Percentiles rank a stretch among this genome's conserved stretches.
phyloP scores from a whole-genome alignment of 371 early-diverging fungal species.

The Lichtheimia ornata region DNA sequence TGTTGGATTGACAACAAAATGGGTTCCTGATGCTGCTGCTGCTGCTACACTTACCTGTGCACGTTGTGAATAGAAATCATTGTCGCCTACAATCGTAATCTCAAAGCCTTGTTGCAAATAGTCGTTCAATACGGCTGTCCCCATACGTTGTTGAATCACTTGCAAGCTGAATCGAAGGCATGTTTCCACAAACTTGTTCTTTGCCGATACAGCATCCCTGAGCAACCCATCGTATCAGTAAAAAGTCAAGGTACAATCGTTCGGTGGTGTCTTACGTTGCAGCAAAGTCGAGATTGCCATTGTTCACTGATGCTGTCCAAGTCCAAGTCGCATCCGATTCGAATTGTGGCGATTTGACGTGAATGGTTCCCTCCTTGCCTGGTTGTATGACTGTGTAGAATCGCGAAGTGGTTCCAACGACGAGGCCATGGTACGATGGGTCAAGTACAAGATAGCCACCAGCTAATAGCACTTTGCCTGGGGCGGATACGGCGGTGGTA shows the following conservation, averaged over 20 bases:
- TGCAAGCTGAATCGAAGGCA: slow-evolving; percentile 32
- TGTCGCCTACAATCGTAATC: slow-evolving; percentile 82
- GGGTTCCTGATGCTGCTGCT: slow-evolving; percentile 18
- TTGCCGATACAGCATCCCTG: slow-evolving; percentile 15
- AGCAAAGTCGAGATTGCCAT: slow-evolving; percentile 16
- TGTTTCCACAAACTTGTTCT: slow-evolving; percentile 44
- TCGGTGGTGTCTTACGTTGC: slow-evolving; percentile 17
- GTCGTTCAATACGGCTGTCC: background rate
- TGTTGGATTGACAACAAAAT: slow-evolving; percentile 16
- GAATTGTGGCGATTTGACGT: slow-evolving; percentile 75
- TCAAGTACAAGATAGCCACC: slow-evolving; percentile 97
- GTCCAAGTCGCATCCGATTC: slow-evolving; percentile 57
- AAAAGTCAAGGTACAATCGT: no score
- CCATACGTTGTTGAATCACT: slow-evolving; percentile 33
- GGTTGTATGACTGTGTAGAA: slow-evolving; percentile 74
- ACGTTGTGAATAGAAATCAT: slow-evolving; percentile 95
- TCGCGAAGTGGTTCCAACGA: slow-evolving; percentile 81
- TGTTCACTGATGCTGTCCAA: slow-evolving; percentile 12
- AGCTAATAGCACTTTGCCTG: slow-evolving; percentile 91
- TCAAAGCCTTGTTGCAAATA: slow-evolving; percentile 45
- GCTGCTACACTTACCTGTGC: slow-evolving; percentile 63
- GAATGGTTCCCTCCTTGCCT: slow-evolving; percentile 29
- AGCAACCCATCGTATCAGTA: background rate
- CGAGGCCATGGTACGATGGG: slow-evolving; percentile 76
- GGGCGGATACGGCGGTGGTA: slow-evolving; percentile 72